Evolutionary conservation across 208 protist species (phyloP), one percentile per base, ranked within the genome.

Genomic region (Crithidia bombi): DNA sequence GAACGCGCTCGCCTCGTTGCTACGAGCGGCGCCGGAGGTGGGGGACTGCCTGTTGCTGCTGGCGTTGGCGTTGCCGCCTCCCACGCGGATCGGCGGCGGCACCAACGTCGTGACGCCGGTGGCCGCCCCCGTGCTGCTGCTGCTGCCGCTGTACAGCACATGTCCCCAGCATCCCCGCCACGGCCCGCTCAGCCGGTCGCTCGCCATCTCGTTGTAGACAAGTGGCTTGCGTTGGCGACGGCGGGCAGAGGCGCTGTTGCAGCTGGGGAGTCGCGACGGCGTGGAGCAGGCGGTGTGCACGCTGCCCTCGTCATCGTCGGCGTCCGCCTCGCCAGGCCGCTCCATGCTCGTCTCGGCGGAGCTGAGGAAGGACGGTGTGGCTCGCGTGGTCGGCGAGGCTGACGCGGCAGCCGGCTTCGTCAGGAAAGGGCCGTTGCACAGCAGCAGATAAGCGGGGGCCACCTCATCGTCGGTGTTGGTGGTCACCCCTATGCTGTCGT

Each of bases 401-500:
- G 55, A 46, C 14, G 46, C 39, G 9, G 23, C 21, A 0, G 65
- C 1, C 21, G 43, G 23, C n/a, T 32, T 43, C 1, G 56, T 39
- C 30, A 73, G 39, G 28, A 73, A 67, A 2, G 67, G 65, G 0
- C 73, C 65, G 65, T 78, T 72, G 97, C 97, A 99, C 54, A 93
- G 83, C 36, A 69, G 52, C 38, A 69, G 30, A 21, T 52, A 39
- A 19, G 83, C 44, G 5, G 65, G 61, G 2, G 47, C 46, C n/a
- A 23, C 43, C 25, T 66, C 56, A 28, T 71, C 66, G 19, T 52
- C 65, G 6, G 52, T 30, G n/a, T 43, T 52, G 33, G 41, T 64
- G 3, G 61, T 59, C 50, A 70, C 35, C 41, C 61, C 63, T 33
- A 59, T 56, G 33, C 65, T 82, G 32, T 77, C 85, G 32, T 81